Conservation (phyloP, 371 early-diverging fungal genomes). For the Zychaea mexicana region DNA sequence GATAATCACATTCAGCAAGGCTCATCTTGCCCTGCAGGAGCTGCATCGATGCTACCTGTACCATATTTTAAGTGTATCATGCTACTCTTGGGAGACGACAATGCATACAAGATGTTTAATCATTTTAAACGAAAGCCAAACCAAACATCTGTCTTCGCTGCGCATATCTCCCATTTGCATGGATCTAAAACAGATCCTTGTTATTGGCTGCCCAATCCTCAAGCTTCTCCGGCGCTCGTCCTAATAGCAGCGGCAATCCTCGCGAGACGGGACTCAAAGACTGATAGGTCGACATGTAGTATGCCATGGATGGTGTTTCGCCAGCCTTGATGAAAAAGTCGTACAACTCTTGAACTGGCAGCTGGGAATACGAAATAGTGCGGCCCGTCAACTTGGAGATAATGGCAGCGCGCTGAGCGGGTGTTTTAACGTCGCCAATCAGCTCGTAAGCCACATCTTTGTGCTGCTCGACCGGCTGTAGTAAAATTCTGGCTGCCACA, state of each 20-base stretch:
- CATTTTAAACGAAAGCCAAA: neutral
- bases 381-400: slow-evolving; percentile 14
- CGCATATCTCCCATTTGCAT: neutral
- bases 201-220: neutral
- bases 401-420: slow-evolving; percentile 12
- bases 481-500: slow-evolving; percentile 13
- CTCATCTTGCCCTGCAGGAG: no score
- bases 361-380: slow-evolving; percentile 7
- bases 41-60: no score
- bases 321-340: neutral
- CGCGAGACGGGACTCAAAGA: neutral
- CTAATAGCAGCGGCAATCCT: neutral
- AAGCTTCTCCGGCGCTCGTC: neutral
- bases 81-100: no score
- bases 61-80: no score
- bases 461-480: slow-evolving; percentile 19
- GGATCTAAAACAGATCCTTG: neutral
- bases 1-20: neutral
- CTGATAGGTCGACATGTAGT: neutral
- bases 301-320: neutral
- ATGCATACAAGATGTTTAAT: no score
- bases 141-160: neutral
- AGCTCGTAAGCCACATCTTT: slow-evolving; percentile 19
- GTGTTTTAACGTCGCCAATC: slow-evolving; percentile 7
- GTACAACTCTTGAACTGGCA: slow-evolving; percentile 8